phyloP scores from a whole-genome alignment of 129 eudicot genomes.

The Flaveria brownii region DNA sequence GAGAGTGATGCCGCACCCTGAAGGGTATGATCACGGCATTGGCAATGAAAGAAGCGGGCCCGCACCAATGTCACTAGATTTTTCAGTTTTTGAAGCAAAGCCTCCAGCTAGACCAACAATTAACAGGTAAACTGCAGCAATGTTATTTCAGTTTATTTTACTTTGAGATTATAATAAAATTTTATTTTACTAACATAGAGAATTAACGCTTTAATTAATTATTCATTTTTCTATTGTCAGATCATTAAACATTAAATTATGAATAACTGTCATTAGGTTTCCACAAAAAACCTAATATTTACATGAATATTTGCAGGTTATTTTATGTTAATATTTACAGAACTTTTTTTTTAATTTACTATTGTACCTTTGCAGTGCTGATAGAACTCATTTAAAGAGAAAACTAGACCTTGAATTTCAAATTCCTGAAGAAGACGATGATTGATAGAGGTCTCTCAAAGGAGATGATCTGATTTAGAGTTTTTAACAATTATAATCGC shows the following conservation, averaged over 20 bases:
- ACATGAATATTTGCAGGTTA: background rate
- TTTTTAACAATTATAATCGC: background rate
- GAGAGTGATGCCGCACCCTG: constrained; percentile 87
- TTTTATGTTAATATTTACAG: background rate
- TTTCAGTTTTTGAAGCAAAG: constrained; percentile 68
- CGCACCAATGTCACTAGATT: constrained; percentile 88
- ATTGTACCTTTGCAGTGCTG: constrained; percentile 62
- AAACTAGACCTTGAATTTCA: constrained; percentile 88
- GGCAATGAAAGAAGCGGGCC: constrained; percentile 70
- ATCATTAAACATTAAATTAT: background rate
- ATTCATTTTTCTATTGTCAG: background rate
- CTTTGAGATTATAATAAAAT: background rate
- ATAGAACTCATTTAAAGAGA: constrained; percentile 84
- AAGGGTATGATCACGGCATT: constrained; percentile 61
- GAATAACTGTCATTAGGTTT: background rate
- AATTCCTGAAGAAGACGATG: constrained; percentile 60
- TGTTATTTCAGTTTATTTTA: background rate
- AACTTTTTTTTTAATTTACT: background rate
- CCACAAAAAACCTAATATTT: background rate
- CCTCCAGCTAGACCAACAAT: constrained; percentile 92
- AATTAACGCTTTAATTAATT: background rate
- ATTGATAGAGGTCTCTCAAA: background rate
- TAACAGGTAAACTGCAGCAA: constrained; percentile 61
- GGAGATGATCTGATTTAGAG: background rate
- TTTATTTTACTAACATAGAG: background rate